phyloP scores from a whole-genome alignment of 1,284 basidiomycete species.

The Ustilago esculenta region DNA sequence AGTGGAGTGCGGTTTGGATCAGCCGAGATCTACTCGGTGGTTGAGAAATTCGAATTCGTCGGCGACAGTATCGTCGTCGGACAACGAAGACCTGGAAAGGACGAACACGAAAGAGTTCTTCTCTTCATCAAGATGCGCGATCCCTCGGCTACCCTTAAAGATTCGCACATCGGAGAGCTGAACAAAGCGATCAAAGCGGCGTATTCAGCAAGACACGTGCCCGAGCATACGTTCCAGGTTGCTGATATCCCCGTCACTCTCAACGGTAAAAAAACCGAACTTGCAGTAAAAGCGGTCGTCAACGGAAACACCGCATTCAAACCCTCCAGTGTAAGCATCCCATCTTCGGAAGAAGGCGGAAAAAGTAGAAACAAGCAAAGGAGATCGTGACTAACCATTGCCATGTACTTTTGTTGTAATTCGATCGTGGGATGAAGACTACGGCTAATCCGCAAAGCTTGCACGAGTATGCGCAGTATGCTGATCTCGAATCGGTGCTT shows the following conservation, averaged over 20 bases:
- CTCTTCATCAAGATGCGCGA: constrained; percentile 62
- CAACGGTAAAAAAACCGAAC: constrained; percentile 59
- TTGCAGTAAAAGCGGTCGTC: constrained; percentile 58
- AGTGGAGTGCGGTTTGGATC: constrained; percentile 84
- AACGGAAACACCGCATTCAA: constrained; percentile 40
- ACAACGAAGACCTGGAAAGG: constrained; percentile 36
- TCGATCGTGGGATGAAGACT: constrained; percentile 12
- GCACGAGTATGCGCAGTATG: constrained; percentile 46
- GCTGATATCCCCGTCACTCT: constrained; percentile 53
- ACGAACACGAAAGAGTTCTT: constrained; percentile 64
- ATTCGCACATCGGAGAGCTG: constrained; percentile 40
- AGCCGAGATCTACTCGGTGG: constrained; percentile 82
- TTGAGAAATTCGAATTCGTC: constrained; percentile 68
- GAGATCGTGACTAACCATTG: no score
- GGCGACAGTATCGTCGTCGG: constrained; percentile 65
- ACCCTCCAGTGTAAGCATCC: constrained; percentile 35
- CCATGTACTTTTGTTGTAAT: neutral
- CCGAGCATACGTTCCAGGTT: constrained; percentile 57
- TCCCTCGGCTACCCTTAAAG: constrained; percentile 19
- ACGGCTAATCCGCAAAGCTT: constrained; percentile 43
- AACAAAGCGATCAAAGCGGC: constrained; percentile 53
- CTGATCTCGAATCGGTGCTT: constrained; percentile 42
- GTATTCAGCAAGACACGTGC: constrained; percentile 61
- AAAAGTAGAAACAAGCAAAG: no score
- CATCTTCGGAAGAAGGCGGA: no score